Percentiles rank a stretch among this genome's conserved stretches.
Conservation (phyloP, 1,284 basidiomycete genomes). For the Fistulinella staudtii region DNA sequence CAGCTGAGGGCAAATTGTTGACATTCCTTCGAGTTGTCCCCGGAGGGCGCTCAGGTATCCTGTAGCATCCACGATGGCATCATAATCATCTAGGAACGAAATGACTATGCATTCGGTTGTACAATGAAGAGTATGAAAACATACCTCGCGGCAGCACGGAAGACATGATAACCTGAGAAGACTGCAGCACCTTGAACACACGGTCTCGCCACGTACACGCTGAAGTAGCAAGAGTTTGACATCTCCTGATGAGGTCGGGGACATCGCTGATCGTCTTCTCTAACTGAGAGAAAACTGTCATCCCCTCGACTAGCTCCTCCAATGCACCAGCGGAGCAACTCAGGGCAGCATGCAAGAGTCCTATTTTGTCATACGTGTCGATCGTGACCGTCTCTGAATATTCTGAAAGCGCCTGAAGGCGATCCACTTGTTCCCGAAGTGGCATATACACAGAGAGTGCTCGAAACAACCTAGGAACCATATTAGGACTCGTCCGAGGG, state of each 20-base stretch:
- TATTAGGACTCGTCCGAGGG: slow-evolving; percentile 1
- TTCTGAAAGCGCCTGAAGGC: slow-evolving; percentile 23
- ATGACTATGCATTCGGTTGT: not conserved
- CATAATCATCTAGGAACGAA: slow-evolving; percentile 23
- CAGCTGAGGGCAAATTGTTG: slow-evolving; percentile 27
- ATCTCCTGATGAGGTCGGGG: slow-evolving; percentile 30
- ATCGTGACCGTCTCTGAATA: slow-evolving; percentile 21
- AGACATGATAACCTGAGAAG: slow-evolving; percentile 20
- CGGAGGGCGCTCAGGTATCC: slow-evolving; percentile 21
- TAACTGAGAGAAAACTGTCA: slow-evolving; percentile 34
- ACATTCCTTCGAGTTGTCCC: slow-evolving; percentile 27
- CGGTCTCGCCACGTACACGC: slow-evolving; percentile 21
- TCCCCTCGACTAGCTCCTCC: slow-evolving; percentile 39
- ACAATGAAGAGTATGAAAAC: not conserved
- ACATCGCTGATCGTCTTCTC: slow-evolving; percentile 27
- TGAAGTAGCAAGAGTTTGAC: slow-evolving; percentile 19
- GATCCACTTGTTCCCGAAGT: slow-evolving; percentile 14
- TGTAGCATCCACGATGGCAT: slow-evolving; percentile 18
- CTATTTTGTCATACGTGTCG: slow-evolving; percentile 15
- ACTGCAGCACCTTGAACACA: slow-evolving; percentile 22
- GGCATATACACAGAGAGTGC: slow-evolving; percentile 18
- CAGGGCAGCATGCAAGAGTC: slow-evolving; percentile 28
- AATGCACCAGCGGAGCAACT: slow-evolving; percentile 31
- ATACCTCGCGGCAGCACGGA: slow-evolving; percentile 35
- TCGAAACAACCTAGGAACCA: slow-evolving; percentile 37